Conservation (phyloP, 2,329 filamentous ascomycete species). For the Dactylonectria macrodidyma region DNA sequence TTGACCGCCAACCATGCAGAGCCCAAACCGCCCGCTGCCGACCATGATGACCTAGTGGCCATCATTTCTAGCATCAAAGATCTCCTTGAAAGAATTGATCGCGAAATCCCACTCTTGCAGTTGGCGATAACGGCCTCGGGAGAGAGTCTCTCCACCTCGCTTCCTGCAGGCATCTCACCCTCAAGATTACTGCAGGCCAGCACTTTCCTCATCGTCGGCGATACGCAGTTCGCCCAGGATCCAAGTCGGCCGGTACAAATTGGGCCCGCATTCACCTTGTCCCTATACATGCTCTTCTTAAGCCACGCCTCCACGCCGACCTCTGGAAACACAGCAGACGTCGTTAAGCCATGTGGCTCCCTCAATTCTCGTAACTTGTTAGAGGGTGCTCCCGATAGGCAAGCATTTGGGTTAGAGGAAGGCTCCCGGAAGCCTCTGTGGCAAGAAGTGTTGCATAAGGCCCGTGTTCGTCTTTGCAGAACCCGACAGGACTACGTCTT, state of each 20-base stretch:
- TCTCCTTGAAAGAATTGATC: conserved; percentile 85
- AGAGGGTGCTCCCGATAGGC: neutral
- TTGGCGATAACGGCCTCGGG: conserved; percentile 95
- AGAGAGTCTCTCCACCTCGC: conserved; percentile 83
- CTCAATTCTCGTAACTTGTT: conserved; percentile 5
- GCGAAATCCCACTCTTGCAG: conserved; percentile 92
- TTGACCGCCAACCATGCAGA: conserved; percentile 53
- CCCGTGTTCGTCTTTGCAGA: conserved; percentile 83
- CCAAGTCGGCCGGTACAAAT: conserved; percentile 80
- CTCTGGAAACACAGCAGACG: conserved; percentile 24
- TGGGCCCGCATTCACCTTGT: conserved; percentile 87
- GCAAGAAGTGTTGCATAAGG: conserved; percentile 98
- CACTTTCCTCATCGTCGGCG: conserved; percentile 88
- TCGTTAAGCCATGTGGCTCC: conserved; percentile 4
- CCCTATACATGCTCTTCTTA: conserved; percentile 94
- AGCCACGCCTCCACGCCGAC: conserved; percentile 73
- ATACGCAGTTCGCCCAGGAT: conserved; percentile 82
- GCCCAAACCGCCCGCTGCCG: conserved; percentile 55
- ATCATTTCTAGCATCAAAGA: conserved; percentile 84
- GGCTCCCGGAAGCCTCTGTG: conserved; percentile 79
- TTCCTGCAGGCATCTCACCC: conserved; percentile 88
- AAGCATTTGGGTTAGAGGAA: conserved; percentile 49
- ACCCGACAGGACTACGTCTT: conserved; percentile 62
- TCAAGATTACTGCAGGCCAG: conserved; percentile 94
- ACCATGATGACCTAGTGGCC: conserved; percentile 74